Conservation (phyloP, 345 rosid genomes). For the Sisymbrium altissimum region DNA sequence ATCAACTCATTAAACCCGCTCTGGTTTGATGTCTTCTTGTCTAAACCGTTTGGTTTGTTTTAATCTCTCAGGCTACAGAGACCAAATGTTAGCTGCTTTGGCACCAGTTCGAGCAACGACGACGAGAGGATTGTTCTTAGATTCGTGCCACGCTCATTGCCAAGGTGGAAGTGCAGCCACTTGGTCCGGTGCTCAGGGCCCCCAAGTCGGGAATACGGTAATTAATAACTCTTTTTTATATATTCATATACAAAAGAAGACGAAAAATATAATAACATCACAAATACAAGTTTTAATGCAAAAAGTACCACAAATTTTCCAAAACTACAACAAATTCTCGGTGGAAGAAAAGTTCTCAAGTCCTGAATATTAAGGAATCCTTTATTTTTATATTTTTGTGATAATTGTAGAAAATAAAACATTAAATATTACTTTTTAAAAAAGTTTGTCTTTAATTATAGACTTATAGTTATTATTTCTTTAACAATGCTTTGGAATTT, state of each 20-base stretch:
- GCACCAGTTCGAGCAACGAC: conserved; percentile 39
- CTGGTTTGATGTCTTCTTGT: neutral
- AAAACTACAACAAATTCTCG: too few relatives aligned
- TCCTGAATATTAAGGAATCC: too few relatives aligned
- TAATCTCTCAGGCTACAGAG: conserved; percentile 54
- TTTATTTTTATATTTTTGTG: too few relatives aligned
- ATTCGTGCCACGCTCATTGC: conserved; percentile 86
- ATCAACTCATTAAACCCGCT: neutral
- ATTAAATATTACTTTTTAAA: neutral
- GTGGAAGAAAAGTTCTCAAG: too few relatives aligned
- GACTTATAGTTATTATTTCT: neutral
- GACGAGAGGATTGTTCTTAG: conserved; percentile 63
- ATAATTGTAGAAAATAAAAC: neutral
- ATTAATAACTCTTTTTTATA: neutral
- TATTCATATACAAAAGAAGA: neutral
- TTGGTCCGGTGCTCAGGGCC: conserved; percentile 63
- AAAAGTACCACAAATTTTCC: too few relatives aligned
- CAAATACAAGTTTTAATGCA: neutral
- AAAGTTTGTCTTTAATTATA: too few relatives aligned
- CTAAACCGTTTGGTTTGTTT: neutral
- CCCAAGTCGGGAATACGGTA: conserved; percentile 54
- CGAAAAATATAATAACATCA: neutral
- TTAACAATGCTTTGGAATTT: neutral
- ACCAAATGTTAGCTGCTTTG: conserved; percentile 57
- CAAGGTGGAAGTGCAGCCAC: conserved; percentile 66